Conservation (phyloP, 1,284 basidiomycete species). For the Moesziomyces parantarcticus region DNA sequence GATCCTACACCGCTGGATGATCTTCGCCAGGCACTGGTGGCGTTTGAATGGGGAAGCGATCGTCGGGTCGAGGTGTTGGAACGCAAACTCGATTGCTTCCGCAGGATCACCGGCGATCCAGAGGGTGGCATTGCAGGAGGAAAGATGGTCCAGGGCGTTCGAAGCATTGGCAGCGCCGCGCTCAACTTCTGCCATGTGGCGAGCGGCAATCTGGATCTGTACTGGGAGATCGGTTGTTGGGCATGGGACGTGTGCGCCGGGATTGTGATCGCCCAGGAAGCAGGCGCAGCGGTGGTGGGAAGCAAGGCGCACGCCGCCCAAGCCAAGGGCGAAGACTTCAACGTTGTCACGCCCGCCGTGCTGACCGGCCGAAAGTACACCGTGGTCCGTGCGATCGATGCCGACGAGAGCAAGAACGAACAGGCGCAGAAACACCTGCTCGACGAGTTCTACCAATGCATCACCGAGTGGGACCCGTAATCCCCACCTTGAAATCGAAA, state of each 20-base stretch:
- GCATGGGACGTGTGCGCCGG: constrained; percentile 75
- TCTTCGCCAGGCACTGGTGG: constrained; percentile 84
- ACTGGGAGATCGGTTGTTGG: constrained; percentile 68
- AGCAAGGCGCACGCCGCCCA: constrained; percentile 47
- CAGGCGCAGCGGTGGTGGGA: constrained; percentile 68
- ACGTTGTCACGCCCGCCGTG: constrained; percentile 74
- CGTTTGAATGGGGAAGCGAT: constrained; percentile 92
- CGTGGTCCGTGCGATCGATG: constrained; percentile 73
- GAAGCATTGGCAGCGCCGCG: constrained; percentile 61
- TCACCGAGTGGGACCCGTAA: constrained; percentile 76
- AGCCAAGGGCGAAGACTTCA: constrained; percentile 70
- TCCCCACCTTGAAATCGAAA: no score
- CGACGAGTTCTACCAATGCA: constrained; percentile 83
- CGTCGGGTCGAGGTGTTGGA: constrained; percentile 72
- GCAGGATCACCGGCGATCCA: constrained; percentile 80
- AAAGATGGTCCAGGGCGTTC: constrained; percentile 82
- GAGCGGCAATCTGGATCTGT: constrained; percentile 58
- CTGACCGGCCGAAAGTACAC: constrained; percentile 87
- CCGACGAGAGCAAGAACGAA: constrained; percentile 73
- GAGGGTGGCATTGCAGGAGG: constrained; percentile 75
- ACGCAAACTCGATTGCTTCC: constrained; percentile 79
- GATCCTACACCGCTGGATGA: constrained; percentile 77
- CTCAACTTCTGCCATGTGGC: constrained; percentile 63
- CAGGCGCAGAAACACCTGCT: constrained; percentile 84
- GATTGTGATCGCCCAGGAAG: constrained; percentile 90